Conservation (phyloP, 2,329 filamentous ascomycete species). For the Allantophomopsis lycopodina region DNA sequence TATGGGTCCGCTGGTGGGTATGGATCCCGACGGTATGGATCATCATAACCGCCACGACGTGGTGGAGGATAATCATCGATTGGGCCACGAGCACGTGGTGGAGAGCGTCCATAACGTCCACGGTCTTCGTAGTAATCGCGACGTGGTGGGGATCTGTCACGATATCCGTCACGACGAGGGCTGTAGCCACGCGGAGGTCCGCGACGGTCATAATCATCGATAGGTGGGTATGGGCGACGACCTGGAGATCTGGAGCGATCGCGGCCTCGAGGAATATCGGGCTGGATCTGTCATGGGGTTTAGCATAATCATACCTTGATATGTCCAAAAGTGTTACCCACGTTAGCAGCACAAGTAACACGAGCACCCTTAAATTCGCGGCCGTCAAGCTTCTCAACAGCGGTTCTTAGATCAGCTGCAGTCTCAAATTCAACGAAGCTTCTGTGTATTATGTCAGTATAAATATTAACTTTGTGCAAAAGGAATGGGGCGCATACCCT, state of each 20-base stretch:
- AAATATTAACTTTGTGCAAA: no score
- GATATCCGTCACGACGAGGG: constrained; percentile 72
- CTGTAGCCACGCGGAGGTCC: constrained; percentile 73
- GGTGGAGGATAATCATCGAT: constrained; percentile 67
- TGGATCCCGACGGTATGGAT: constrained; percentile 61
- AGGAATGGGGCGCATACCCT: constrained; percentile 50
- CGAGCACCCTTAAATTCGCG: constrained; percentile 84
- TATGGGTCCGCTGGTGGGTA: constrained; percentile 46
- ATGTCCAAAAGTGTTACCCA: constrained; percentile 30
- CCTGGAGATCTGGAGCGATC: constrained; percentile 70
- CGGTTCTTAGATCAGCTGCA: constrained; percentile 73
- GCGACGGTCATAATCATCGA: constrained; percentile 75
- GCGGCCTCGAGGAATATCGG: constrained; percentile 54
- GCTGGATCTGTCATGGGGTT: constrained; percentile 49
- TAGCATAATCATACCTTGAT: constrained; percentile 9
- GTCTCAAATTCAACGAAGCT: constrained; percentile 99
- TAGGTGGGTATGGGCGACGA: constrained; percentile 53
- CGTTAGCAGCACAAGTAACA: constrained; percentile 79
- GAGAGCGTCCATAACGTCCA: constrained; percentile 69
- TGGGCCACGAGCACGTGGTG: constrained; percentile 56
- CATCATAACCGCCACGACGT: constrained; percentile 53
- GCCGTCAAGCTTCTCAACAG: constrained; percentile 88
- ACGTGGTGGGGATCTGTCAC: constrained; percentile 69
- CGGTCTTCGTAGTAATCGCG: constrained; percentile 79
- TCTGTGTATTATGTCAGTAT: constrained; percentile 8